phyloP scores from a whole-genome alignment of 1,284 basidiomycete genomes.

The Trametes pubescens region DNA sequence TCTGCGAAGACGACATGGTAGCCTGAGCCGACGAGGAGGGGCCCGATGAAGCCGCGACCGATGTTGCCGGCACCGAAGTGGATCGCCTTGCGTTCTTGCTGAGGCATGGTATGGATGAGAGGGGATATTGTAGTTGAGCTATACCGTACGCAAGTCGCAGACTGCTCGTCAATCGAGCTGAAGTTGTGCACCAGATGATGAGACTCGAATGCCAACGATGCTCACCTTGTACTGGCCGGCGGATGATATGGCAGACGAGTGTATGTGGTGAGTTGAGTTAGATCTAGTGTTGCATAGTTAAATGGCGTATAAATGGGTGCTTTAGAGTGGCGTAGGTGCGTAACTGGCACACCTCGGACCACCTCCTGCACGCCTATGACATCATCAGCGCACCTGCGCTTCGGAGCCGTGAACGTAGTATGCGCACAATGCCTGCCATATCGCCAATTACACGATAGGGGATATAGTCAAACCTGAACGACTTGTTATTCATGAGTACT shows the following conservation, averaged over 20 bases:
- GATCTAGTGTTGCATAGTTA: not conserved
- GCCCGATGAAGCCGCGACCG: slow-evolving; percentile 52
- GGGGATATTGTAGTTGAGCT: no score
- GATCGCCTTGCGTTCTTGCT: slow-evolving; percentile 35
- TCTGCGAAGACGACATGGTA: slow-evolving; percentile 49
- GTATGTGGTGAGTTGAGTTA: not conserved
- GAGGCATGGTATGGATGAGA: slow-evolving; percentile 6
- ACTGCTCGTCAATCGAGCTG: not conserved
- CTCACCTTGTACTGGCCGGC: not conserved
- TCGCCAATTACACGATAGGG: no score
- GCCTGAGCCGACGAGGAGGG: slow-evolving; percentile 48
- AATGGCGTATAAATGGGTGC: not conserved
- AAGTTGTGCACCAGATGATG: no score
- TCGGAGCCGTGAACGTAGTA: not conserved
- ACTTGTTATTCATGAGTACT: no score
- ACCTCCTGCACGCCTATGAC: not conserved
- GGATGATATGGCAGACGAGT: not conserved
- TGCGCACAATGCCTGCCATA: no score
- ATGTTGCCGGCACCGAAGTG: slow-evolving; percentile 52
- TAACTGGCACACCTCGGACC: not conserved
- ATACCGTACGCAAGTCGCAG: not conserved
- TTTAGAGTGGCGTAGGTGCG: not conserved
- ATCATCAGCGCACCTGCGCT: not conserved
- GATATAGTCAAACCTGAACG: no score
- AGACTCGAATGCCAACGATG: not conserved